Evolutionary conservation across 371 early-diverging fungal species (phyloP), one percentile per base, ranked within the genome.

Genomic region (Mucor circinelloides): DNA sequence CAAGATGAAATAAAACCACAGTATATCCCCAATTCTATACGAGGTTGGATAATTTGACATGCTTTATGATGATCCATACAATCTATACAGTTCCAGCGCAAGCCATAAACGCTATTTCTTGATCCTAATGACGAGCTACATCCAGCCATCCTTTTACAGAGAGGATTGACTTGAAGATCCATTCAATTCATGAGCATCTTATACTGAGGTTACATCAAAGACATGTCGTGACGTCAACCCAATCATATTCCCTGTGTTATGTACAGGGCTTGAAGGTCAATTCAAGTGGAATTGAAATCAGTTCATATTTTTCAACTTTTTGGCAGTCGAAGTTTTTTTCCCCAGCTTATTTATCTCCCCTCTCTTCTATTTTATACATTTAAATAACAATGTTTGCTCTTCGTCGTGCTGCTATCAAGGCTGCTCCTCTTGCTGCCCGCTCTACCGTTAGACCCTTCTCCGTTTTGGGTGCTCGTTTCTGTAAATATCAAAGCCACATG

Each of bases 331-430:
- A 40, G 30, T 64, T 42, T 34, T 63, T 19, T 56, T 60, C 30
- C 46, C 60, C 30, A 36, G 32, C 27, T 60, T 40, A 21, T 56
- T 64, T 36, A 60, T 42, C 23, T 61, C 70, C 60, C 61, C 67
- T 58, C 61, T 61, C 67, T 66, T 62, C n/a, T n/a, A 46, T 57
- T 62, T 30, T 64, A 46, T 30, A 55, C 61, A 27, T 32, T 27
- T 23, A 15, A 19, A 25, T n/a, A 28, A 63, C 17, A 48, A 76
- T 76, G 76, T 65, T 76, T 62, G 72, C 73, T 46, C 72, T 76
- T 76, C 76, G 76, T 59, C 72, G 76, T 72, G 76, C 76, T 72
- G 73, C 73, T 68, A 54, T 76, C 48, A 72, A 70, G 64, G 76
- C 76, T 70, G 68, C 73, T 68, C 73, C 73, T 64, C 23, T 69